Evolutionary conservation across 306 rosid genomes (phyloP).

Genomic region (Cajanus cajan): DNA sequence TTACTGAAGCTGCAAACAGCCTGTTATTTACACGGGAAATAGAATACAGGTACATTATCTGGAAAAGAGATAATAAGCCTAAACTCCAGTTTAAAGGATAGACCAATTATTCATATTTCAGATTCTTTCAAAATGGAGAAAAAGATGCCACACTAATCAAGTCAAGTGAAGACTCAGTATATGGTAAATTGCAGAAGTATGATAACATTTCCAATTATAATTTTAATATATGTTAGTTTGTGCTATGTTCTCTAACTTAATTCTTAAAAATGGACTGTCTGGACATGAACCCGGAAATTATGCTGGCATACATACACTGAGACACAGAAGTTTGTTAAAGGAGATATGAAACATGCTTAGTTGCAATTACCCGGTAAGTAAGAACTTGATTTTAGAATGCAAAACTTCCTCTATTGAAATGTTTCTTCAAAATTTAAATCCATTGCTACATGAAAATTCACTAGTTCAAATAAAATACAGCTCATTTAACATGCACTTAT

Average conservation of each 20-base stretch:
- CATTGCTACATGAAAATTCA: background rate
- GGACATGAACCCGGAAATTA: background rate
- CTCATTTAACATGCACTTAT: background rate
- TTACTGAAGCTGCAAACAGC: conserved; percentile 24
- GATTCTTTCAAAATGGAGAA: background rate
- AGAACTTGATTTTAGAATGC: background rate
- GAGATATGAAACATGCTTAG: background rate
- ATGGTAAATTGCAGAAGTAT: background rate
- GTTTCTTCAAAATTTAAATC: conserved; percentile 1
- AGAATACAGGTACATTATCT: background rate
- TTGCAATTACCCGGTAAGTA: background rate
- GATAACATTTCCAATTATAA: background rate
- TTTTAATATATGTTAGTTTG: background rate
- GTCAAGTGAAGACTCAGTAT: background rate
- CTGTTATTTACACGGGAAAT: background rate
- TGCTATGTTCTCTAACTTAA: background rate
- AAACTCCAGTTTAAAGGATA: background rate
- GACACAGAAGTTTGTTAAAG: background rate
- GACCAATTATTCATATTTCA: background rate
- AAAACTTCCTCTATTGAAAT: background rate
- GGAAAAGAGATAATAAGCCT: background rate
- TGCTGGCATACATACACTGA: background rate
- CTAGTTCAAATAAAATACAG: background rate
- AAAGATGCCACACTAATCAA: background rate
- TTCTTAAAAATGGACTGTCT: background rate